phyloP scores from a whole-genome alignment of 2,329 filamentous ascomycete species.

The Alternaria sp. region DNA sequence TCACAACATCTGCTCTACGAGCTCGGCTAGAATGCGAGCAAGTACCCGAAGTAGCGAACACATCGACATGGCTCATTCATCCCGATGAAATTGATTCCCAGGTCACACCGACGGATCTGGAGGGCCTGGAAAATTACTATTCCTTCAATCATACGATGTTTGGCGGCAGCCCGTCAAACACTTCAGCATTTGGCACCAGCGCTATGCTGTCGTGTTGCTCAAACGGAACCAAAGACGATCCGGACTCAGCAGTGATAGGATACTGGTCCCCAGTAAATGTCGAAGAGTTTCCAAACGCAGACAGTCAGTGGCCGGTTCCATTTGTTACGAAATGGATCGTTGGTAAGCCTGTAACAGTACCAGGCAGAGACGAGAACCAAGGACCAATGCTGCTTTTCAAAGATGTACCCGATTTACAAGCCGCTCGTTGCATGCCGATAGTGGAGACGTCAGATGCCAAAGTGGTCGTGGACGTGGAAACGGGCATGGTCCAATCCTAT shows the following conservation, averaged over 20 bases:
- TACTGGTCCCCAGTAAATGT: constrained; percentile 19
- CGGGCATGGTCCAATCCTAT: constrained; percentile 10
- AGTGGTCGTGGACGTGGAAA: constrained; percentile 11
- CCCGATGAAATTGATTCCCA: neutral
- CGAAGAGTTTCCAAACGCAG: neutral
- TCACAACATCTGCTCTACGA: constrained; percentile 13
- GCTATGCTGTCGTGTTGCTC: constrained; percentile 11
- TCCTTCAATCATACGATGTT: constrained; percentile 1
- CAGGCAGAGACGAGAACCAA: neutral
- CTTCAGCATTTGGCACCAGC: neutral
- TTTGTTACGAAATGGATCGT: constrained; percentile 18
- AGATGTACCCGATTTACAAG: constrained; percentile 14
- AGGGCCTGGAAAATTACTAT: neutral
- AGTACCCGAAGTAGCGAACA: constrained; percentile 8
- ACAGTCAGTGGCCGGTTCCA: constrained; percentile 10
- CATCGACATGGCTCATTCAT: constrained; percentile 13
- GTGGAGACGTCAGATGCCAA: constrained; percentile 19
- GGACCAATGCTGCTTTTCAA: constrained; percentile 5
- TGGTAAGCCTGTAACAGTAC: neutral
- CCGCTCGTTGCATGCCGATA: constrained; percentile 19
- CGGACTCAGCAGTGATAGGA: constrained; percentile 10
- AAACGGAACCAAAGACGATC: constrained; percentile 11
- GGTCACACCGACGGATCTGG: neutral
- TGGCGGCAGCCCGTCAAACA: constrained; percentile 5
- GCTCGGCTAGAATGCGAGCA: constrained; percentile 13